Conservation (phyloP, 164 flowering plant species). For the Aristolochia contorta region DNA sequence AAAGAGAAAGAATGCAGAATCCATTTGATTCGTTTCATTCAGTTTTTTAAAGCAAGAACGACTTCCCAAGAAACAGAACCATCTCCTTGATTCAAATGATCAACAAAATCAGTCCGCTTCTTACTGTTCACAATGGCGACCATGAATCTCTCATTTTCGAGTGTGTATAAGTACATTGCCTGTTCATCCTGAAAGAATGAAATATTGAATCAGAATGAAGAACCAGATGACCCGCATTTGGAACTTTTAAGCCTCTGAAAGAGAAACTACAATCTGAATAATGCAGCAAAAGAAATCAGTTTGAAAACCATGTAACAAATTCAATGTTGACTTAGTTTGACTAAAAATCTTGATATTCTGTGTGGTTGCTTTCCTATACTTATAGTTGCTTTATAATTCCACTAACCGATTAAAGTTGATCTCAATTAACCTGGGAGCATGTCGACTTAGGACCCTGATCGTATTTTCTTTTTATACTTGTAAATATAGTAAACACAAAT, state of each 20-base stretch:
- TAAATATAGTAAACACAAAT: background rate
- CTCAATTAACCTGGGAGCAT: background rate
- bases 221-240: background rate
- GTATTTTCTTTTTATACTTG: background rate
- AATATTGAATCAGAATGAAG: background rate
- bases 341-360: background rate
- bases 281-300: background rate
- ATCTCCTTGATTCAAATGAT: conserved; percentile 14
- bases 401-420: no score
- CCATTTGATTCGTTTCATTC: conserved; percentile 7
- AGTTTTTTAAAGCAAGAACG: conserved; percentile 50
- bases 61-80: conserved; percentile 56
- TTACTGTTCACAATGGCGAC: conserved; percentile 61
- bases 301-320: background rate
- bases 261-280: background rate
- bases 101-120: conserved; percentile 12
- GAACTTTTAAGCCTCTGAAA: background rate
- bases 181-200: conserved; percentile 68
- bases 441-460: background rate
- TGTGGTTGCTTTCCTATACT: background rate
- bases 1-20: background rate
- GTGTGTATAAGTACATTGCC: conserved; percentile 69
- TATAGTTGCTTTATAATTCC: background rate
- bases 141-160: conserved; percentile 65
- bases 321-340: background rate